Evolutionary conservation across 345 rosid genomes (phyloP).

Genomic region (Tarenaya hassleriana): DNA sequence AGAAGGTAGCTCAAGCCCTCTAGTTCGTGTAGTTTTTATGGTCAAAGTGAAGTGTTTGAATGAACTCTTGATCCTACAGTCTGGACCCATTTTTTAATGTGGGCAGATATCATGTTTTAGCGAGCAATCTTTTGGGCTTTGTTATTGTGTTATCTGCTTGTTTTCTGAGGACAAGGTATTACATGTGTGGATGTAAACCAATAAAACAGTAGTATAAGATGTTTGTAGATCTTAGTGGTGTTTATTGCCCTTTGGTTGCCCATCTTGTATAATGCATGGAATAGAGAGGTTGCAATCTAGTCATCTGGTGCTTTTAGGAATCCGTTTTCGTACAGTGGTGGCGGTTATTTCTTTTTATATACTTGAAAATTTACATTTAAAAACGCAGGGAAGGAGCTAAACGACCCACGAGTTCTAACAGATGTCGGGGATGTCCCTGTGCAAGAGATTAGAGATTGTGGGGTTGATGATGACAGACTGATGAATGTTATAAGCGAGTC

Average conservation of each 20-base stretch:
- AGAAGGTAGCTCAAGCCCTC: conserved; percentile 48
- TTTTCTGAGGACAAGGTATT: too few relatives aligned
- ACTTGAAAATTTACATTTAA: background rate
- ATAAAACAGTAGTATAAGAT: too few relatives aligned
- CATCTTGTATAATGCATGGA: too few relatives aligned
- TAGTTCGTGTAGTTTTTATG: background rate
- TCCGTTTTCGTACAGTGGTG: background rate
- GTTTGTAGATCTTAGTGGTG: too few relatives aligned
- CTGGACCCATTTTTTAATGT: background rate
- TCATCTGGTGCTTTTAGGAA: too few relatives aligned
- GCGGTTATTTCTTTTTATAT: background rate
- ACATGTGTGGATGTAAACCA: too few relatives aligned
- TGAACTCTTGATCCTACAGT: background rate
- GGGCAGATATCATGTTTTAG: background rate
- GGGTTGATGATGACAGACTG: conserved; percentile 84
- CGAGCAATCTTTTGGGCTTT: too few relatives aligned
- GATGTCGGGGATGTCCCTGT: conserved; percentile 98
- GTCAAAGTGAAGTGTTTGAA: background rate
- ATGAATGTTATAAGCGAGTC: conserved; percentile 87
- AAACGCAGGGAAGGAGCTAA: conserved; percentile 76
- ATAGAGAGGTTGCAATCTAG: too few relatives aligned
- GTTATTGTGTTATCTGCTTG: too few relatives aligned
- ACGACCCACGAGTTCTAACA: conserved; percentile 84
- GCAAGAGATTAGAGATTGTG: conserved; percentile 96
- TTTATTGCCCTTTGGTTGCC: too few relatives aligned